These are phyloP conservation scores for Cutaneotrichosporon dermatis DNA, from an alignment of 1,284 basidiomycete species.

Conservation along the genomic window DNA sequence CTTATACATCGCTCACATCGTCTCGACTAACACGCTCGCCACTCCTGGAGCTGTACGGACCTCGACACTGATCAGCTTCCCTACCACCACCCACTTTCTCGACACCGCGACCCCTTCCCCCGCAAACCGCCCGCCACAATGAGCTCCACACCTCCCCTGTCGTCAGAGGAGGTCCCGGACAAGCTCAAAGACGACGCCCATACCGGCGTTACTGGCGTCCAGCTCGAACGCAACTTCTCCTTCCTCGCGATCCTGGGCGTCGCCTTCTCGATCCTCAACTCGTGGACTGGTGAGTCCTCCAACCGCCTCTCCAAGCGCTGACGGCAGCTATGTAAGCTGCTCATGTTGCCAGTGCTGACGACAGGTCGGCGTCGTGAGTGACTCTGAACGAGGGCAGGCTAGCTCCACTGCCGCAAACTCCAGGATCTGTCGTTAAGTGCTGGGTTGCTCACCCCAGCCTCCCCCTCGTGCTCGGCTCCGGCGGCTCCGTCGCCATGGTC, in stretches of 20 bases:
- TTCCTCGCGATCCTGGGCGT: conserved; percentile 15
- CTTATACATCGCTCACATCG: too few species aligned
- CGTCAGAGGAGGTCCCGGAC: too few species aligned
- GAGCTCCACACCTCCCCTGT: too few species aligned
- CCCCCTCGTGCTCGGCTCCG: conserved; percentile 28
- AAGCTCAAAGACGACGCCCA: neutral
- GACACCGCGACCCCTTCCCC: too few species aligned
- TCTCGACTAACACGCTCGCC: too few species aligned
- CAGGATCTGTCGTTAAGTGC: too few species aligned
- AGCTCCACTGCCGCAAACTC: too few species aligned
- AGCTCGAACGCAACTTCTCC: conserved; percentile 21
- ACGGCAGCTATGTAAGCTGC: conserved; percentile 1
- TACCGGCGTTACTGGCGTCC: neutral
- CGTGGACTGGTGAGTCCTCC: conserved; percentile 14
- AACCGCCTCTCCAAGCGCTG: neutral
- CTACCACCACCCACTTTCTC: too few species aligned
- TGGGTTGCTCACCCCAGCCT: neutral
- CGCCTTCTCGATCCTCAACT: conserved; percentile 22
- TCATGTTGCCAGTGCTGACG: too few species aligned
- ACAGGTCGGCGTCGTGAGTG: conserved; percentile 1
- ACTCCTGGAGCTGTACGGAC: too few species aligned
- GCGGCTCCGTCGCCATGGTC: conserved; percentile 37
- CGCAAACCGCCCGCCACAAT: too few species aligned
- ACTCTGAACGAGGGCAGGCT: neutral
- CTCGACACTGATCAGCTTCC: too few species aligned